These are phyloP conservation scores for Aethionema arabicum DNA, from an alignment of 345 rosid genomes.

Conservation along the genomic window DNA sequence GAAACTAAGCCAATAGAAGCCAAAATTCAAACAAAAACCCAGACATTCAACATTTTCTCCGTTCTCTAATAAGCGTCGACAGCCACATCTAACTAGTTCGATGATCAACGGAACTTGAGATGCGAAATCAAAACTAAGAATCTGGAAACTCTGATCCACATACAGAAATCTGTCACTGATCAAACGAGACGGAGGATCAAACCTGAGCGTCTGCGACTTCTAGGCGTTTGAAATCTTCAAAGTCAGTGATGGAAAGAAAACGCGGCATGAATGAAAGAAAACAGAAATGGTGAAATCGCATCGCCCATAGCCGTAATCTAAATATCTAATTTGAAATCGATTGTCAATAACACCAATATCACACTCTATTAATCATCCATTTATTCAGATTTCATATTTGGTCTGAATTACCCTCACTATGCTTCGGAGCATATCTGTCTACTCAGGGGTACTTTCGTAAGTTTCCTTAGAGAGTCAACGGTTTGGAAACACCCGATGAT, in stretches of 20 bases:
- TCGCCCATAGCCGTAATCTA: neutral
- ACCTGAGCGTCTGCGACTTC: constrained; percentile 20
- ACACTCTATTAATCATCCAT: neutral
- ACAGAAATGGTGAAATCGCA: neutral
- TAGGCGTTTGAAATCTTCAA: constrained; percentile 22
- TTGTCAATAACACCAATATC: constrained; percentile 24
- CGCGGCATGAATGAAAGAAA: constrained; percentile 17
- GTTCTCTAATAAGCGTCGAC: neutral
- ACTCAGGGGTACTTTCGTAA: constrained; percentile 8
- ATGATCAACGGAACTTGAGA: constrained; percentile 12
- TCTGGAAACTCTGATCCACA: neutral
- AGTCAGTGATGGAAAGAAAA: constrained; percentile 10
- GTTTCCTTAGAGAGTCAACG: neutral
- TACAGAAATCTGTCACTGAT: neutral
- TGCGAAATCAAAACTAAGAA: neutral
- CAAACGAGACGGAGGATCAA: neutral
- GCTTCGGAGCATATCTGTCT: neutral
- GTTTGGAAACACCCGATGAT: constrained; percentile 9
- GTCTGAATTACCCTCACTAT: constrained; percentile 13
- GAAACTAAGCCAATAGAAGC: neutral
- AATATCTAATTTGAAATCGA: constrained; percentile 11
- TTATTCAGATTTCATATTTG: neutral
- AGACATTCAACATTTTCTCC: constrained; percentile 6
- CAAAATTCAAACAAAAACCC: constrained; percentile 4
- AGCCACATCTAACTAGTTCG: neutral